phyloP scores from a whole-genome alignment of 2,329 filamentous ascomycete species.

The Fusarium sp. region DNA sequence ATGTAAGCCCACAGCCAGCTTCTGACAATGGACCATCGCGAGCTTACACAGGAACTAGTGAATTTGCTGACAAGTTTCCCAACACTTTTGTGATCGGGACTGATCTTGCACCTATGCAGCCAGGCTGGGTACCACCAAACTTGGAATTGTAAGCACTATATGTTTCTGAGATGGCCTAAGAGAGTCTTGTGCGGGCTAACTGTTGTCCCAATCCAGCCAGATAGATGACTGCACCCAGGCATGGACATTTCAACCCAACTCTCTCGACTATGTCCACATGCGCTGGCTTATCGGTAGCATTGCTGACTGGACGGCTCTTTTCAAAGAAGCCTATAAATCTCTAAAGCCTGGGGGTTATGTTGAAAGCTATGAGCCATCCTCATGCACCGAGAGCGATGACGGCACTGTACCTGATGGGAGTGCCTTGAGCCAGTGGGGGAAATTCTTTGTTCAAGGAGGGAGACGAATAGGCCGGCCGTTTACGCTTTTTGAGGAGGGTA shows the following conservation, averaged over 20 bases:
- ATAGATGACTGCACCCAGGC: conserved; percentile 14
- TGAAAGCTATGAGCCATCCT: conserved; percentile 14
- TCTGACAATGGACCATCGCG: rapidly evolving
- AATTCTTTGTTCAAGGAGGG: conserved; percentile 15
- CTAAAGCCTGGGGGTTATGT: conserved; percentile 7
- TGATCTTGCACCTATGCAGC: conserved; percentile 9
- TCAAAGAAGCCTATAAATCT: background rate
- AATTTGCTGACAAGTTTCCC: conserved; percentile 4
- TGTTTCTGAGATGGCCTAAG: rapidly evolving
- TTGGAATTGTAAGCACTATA: background rate
- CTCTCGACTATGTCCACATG: conserved; percentile 9
- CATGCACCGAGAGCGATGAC: background rate
- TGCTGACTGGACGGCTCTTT: background rate
- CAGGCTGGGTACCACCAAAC: conserved; percentile 9
- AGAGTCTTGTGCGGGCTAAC: background rate
- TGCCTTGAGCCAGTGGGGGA: conserved; percentile 4
- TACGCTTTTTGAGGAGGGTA: background rate
- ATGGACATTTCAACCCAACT: background rate
- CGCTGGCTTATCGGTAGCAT: conserved; percentile 8
- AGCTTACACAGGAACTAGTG: background rate
- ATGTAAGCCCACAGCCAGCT: background rate
- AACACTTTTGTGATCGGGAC: background rate
- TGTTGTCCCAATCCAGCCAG: background rate
- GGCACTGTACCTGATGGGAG: background rate
- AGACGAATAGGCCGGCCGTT: background rate